A percentile compares a stretch with the other conserved stretches of the same genome.
Conservation (phyloP, 2,329 filamentous ascomycete genomes). For the Penicillium verrucosum region DNA sequence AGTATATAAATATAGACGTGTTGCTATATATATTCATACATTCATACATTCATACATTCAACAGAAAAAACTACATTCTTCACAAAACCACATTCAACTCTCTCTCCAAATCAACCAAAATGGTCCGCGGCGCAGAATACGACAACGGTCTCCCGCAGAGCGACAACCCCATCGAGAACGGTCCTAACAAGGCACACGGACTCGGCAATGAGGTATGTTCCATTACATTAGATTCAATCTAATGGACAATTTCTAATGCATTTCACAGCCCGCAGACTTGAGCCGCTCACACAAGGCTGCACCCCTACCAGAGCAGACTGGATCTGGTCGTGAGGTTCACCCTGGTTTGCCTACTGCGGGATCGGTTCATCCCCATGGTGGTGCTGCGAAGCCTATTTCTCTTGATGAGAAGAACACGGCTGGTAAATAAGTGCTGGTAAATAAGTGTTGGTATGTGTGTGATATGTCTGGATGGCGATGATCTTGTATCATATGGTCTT, state of each 20-base stretch:
- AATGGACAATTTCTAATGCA: constrained; percentile 2
- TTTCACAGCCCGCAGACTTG: constrained; percentile 27
- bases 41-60: too few species aligned
- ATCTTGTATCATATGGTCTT: not conserved
- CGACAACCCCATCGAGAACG: constrained; percentile 40
- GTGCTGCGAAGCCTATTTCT: constrained; percentile 35
- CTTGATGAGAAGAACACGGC: constrained; percentile 32
- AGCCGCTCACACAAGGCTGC: constrained; percentile 34
- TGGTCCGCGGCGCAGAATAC: constrained; percentile 43
- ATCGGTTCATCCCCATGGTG: constrained; percentile 21
- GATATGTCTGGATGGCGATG: not conserved
- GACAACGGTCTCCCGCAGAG: constrained; percentile 38
- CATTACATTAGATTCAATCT: not conserved
- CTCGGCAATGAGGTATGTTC: constrained; percentile 29
- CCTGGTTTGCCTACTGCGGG: constrained; percentile 28
- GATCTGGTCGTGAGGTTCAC: constrained; percentile 25
- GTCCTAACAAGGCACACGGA: constrained; percentile 36
- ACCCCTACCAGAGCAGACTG: constrained; percentile 34
- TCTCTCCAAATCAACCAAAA: constrained; percentile 20
- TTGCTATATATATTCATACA: too few species aligned
- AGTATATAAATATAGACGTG: not conserved
- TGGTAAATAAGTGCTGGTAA: not conserved
- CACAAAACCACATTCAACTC: not conserved
- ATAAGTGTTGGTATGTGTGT: not conserved
- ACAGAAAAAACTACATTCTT: too few species aligned